Base-by-base conservation (phyloP, 1,284 basidiomycete species). In the Mrakiaceae sp. region DNA sequence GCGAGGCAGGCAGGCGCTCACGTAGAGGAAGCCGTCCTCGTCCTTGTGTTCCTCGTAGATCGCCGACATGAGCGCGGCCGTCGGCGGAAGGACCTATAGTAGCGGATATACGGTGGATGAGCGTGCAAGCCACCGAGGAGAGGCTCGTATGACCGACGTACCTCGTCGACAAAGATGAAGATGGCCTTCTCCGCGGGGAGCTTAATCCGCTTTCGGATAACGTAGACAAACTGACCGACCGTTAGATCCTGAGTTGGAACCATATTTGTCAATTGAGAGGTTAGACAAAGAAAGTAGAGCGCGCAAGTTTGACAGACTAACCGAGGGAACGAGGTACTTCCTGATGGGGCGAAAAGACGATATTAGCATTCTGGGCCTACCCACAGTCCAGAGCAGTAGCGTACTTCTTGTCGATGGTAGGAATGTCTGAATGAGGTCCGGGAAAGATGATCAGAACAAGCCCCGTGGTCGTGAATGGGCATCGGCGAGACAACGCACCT, bases 11-110 rank as follows among this genome's bases (percentile, higher is more conserved):
- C 8, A 47, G 6, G n/a, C 10, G 46, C 64, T 46, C 6, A 95
- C 90, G 74, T 94, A 97, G 62, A 96, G 81, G 83, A 96, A 96
- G 68, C 91, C 90, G 75, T 96, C 92, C 75, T 96, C 93, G 72
- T 96, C 92, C 92, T 96, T 96, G 84, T 98, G 95, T 79, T 98
- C 96, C 78, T 98, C 96, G 75, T 98, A 98, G 74, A 99, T 98
- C 60, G 92, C 87, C 74, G 90, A 94, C 96, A 99, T 99, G 61
- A 98, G 81, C 5, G 96, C 95, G 27, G 95, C 95, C 2, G 96
- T 98, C 58, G 96, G 95, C 62, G 96, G 96, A 52, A 99, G 83
- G 64, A 98, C 92, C 64, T 66, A 42, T 39, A 10, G 40, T 6
- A 4, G 52, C 16, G 7, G 52, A n/a, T 2, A 27, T 9, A n/a